Conservation (phyloP, 192 early-diverging fungal genomes). For the Coemansia sp. region DNA sequence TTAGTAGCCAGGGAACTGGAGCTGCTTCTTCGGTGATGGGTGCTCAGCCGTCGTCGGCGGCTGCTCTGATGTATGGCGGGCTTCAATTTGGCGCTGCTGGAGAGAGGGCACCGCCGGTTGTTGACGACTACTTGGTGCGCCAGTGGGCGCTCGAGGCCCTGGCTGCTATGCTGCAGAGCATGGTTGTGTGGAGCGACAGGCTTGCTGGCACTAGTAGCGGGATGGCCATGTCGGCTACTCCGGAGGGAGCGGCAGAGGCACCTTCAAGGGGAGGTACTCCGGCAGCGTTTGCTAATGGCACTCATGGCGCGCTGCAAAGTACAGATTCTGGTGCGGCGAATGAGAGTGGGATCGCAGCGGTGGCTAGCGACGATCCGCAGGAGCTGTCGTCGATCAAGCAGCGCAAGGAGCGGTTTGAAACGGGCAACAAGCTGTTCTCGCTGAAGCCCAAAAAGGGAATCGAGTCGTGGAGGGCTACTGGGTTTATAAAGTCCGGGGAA, state of each 20-base stretch:
- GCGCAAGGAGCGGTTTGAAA: conserved; percentile 78
- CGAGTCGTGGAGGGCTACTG: conserved; percentile 64
- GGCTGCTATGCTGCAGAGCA: conserved; percentile 60
- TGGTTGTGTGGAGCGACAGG: conserved; percentile 66
- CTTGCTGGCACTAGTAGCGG: conserved; percentile 19
- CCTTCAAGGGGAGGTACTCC: not conserved
- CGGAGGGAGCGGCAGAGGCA: not conserved
- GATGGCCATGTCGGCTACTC: not conserved
- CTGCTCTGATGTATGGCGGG: conserved; percentile 18
- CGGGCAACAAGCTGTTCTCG: conserved; percentile 79
- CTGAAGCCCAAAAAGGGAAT: conserved; percentile 90
- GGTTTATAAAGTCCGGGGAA: conserved; percentile 64
- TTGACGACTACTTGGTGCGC: conserved; percentile 54
- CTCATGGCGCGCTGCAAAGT: not conserved
- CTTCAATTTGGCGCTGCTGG: conserved; percentile 21
- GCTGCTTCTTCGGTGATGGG: not conserved
- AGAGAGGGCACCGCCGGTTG: not conserved
- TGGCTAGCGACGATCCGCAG: conserved; percentile 72
- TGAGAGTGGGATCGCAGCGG: conserved; percentile 17
- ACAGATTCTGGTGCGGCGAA: not conserved
- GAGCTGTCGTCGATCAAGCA: conserved; percentile 81
- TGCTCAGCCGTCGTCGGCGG: not conserved
- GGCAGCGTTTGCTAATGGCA: conserved; percentile 2
- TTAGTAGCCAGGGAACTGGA: conserved; percentile 8
- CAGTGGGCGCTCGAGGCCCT: conserved; percentile 63